phyloP scores from a whole-genome alignment of 1,284 basidiomycete genomes.

The Ganoderma boninense region DNA sequence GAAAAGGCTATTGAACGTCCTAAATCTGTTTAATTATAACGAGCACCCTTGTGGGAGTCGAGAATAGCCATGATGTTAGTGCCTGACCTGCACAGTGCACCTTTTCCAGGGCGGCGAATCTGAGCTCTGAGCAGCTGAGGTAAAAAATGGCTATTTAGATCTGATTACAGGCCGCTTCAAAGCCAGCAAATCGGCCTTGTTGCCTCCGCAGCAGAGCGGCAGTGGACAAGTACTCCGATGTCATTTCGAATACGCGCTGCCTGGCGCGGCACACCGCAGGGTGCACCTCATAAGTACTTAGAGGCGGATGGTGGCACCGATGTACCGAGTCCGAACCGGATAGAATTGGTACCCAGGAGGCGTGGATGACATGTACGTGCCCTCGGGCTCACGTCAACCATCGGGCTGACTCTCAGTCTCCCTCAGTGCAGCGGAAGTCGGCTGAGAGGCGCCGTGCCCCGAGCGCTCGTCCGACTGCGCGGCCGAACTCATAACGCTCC shows the following conservation, averaged over 20 bases:
- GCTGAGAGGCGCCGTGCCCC: not conserved
- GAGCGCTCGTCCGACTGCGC: not conserved
- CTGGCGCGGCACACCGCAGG: not conserved
- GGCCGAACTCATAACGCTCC: not conserved
- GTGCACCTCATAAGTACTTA: not conserved
- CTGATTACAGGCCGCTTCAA: no score
- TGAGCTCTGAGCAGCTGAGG: no score
- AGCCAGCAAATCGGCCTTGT: no score
- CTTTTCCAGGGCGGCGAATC: no score
- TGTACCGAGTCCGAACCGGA: not conserved
- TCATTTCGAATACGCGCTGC: no score
- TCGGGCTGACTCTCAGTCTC: not conserved
- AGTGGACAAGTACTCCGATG: no score
- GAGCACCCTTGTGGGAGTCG: no score
- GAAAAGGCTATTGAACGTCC: not conserved
- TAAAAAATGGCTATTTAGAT: no score
- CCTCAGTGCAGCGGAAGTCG: not conserved
- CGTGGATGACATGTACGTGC: not conserved
- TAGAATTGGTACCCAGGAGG: no score
- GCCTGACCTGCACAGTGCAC: no score
- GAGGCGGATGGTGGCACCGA: not conserved
- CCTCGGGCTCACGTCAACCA: not conserved
- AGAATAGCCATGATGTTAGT: no score
- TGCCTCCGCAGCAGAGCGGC: no score
- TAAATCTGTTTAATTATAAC: not conserved